Conservation (phyloP, 2,329 filamentous ascomycete genomes). For the Anisogramma anomala region DNA sequence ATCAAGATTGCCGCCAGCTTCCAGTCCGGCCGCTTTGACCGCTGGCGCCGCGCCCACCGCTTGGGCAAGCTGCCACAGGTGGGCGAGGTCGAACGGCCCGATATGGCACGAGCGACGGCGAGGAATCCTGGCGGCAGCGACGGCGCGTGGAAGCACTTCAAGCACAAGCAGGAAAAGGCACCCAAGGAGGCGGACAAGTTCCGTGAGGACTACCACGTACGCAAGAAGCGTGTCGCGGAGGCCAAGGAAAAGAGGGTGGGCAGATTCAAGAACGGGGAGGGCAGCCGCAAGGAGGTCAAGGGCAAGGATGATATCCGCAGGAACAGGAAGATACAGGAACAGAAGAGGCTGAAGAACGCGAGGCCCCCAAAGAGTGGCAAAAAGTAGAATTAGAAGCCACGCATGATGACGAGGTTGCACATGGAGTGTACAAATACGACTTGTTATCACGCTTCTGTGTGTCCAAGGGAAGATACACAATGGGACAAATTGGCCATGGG, state of each 20-base stretch:
- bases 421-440: too few relatives aligned
- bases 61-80: slow-evolving; percentile 67
- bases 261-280: slow-evolving; percentile 59
- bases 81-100: slow-evolving; percentile 62
- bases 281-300: slow-evolving; percentile 68
- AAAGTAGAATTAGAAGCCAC: slow-evolving; percentile 10
- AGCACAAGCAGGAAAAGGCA: slow-evolving; percentile 76
- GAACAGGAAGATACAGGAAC: slow-evolving; percentile 65
- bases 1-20: slow-evolving; percentile 94
- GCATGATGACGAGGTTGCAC: too few relatives aligned
- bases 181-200: slow-evolving; percentile 91
- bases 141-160: slow-evolving; percentile 50
- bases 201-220: slow-evolving; percentile 78
- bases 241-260: slow-evolving; percentile 76
- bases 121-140: slow-evolving; percentile 22
- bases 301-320: slow-evolving; percentile 76
- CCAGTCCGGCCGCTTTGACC: slow-evolving; percentile 85
- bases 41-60: slow-evolving; percentile 80
- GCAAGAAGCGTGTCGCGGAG: slow-evolving; percentile 81
- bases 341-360: slow-evolving; percentile 76
- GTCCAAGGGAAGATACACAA: too few relatives aligned
- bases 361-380: slow-evolving; percentile 51
- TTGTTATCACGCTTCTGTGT: too few relatives aligned
- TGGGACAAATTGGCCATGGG: too few relatives aligned
- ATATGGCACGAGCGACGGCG: slow-evolving; percentile 20